These are phyloP conservation scores for Auricularia sp. DNA, from an alignment of 768 basidiomycete genomes.

Conservation along the genomic window DNA sequence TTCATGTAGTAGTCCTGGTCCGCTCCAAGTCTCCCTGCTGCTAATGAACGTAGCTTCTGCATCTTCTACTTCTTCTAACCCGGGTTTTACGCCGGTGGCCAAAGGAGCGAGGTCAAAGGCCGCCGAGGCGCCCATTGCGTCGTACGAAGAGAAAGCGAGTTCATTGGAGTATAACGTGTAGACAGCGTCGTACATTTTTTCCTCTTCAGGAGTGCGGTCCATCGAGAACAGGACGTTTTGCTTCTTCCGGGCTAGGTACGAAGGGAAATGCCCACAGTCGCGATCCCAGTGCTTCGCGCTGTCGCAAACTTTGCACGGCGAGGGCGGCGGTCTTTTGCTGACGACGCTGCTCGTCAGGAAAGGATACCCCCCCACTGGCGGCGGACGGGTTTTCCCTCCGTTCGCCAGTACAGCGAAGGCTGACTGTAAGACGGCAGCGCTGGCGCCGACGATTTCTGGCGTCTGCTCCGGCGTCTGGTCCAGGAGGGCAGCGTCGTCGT, in stretches of 20 bases:
- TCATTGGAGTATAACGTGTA: not conserved
- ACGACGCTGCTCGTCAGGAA: not conserved
- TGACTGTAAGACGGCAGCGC: too few relatives aligned
- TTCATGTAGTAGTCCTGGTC: too few relatives aligned
- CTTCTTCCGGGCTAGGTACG: not conserved
- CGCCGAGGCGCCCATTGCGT: not conserved
- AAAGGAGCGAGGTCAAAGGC: too few relatives aligned
- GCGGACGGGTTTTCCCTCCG: too few relatives aligned
- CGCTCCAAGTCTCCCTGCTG: not conserved
- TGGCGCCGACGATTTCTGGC: too few relatives aligned
- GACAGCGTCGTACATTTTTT: not conserved
- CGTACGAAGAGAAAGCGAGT: not conserved
- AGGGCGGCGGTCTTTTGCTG: not conserved
- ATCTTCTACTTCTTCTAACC: not conserved
- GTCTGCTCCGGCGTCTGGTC: too few relatives aligned
- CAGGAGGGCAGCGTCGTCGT: too few relatives aligned
- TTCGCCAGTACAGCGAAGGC: too few relatives aligned
- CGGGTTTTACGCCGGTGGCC: too few relatives aligned
- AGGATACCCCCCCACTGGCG: not conserved
- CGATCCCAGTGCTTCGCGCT: not conserved
- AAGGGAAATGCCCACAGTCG: not conserved
- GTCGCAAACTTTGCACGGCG: not conserved
- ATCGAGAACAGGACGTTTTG: not conserved
- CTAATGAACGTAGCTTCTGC: too few relatives aligned
- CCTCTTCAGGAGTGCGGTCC: not conserved